Evolutionary conservation across 495 filamentous ascomycete genomes (phyloP).

Genomic region (Neurospora sp.): DNA sequence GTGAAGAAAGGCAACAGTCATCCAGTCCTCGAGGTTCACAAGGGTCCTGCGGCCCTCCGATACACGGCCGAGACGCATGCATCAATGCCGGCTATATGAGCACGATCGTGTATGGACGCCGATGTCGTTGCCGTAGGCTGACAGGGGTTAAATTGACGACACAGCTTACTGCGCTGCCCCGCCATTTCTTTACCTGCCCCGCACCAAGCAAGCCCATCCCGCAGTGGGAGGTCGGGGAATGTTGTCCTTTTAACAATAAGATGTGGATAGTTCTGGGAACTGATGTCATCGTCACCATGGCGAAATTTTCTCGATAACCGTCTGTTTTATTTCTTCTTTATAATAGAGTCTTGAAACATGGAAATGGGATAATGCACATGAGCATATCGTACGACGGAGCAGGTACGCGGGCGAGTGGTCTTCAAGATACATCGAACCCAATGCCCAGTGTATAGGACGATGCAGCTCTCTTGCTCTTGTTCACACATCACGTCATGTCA

Average conservation of each 20-base stretch:
- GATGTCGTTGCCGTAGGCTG: not conserved
- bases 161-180: not conserved
- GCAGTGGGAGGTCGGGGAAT: not conserved
- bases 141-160: not conserved
- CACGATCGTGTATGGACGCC: not conserved
- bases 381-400: not conserved
- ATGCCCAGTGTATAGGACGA: not conserved
- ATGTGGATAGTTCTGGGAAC: not conserved
- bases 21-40: not conserved
- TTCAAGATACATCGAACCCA: not conserved
- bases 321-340: not conserved
- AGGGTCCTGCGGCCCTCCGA: not conserved
- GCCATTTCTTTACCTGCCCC: not conserved
- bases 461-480: not conserved
- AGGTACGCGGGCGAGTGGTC: not conserved
- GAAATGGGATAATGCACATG: not conserved
- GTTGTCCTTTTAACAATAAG: not conserved
- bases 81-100: not conserved
- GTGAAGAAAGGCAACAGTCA: too few relatives aligned
- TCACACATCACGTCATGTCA: not conserved
- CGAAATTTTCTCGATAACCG: not conserved
- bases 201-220: not conserved
- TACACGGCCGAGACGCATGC: not conserved
- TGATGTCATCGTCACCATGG: not conserved
- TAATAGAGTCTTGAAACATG: not conserved